Evolutionary conservation across 306 rosid species (phyloP).

Genomic region (Citrullus colocynthis): DNA sequence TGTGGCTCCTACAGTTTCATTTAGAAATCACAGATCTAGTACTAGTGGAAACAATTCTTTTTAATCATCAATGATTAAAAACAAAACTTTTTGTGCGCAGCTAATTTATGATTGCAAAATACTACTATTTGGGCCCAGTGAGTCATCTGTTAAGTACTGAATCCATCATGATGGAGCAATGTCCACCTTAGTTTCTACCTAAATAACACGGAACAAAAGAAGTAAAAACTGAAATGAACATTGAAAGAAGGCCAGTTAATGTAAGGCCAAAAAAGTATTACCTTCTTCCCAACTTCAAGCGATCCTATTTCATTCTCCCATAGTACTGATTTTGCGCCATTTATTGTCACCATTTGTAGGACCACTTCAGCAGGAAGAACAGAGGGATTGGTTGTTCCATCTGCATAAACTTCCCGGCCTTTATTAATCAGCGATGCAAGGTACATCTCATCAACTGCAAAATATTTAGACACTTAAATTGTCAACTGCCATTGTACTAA

Average conservation of each 20-base stretch:
- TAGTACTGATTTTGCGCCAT: slow-evolving; percentile 72
- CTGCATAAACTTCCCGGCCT: slow-evolving; percentile 51
- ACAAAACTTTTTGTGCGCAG: neutral
- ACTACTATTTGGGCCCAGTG: neutral
- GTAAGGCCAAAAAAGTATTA: slow-evolving; percentile 9
- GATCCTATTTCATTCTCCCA: slow-evolving; percentile 82
- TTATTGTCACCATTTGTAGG: slow-evolving; percentile 54
- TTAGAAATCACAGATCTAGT: neutral
- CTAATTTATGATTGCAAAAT: neutral
- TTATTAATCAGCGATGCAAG: slow-evolving; percentile 80
- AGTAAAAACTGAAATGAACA: neutral
- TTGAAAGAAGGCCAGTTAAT: neutral
- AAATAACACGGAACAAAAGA: neutral
- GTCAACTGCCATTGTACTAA: neutral
- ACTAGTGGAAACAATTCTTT: neutral
- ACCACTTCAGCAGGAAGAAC: slow-evolving; percentile 63
- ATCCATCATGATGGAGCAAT: neutral
- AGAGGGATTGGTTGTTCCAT: slow-evolving; percentile 63
- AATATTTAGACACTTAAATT: slow-evolving; percentile 9
- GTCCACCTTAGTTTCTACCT: neutral
- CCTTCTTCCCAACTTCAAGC: slow-evolving; percentile 91
- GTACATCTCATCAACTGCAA: slow-evolving; percentile 88
- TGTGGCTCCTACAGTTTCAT: neutral
- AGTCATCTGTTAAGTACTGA: neutral
- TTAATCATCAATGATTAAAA: neutral